Base-by-base conservation (phyloP, 2,329 filamentous ascomycete genomes). In the Pestalotiopsis sp. region DNA sequence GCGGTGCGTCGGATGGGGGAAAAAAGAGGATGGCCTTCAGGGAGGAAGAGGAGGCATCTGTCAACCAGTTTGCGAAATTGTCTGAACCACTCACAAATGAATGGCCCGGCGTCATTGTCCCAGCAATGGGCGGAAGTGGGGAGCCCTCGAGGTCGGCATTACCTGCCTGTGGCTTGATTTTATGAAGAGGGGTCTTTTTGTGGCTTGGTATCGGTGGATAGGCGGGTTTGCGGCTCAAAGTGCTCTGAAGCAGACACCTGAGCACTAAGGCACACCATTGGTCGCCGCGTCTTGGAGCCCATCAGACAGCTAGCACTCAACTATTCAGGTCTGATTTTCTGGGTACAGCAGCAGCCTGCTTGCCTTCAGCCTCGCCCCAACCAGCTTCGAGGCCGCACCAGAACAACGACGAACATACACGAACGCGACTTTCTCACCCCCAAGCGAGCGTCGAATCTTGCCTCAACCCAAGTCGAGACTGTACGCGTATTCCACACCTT, bases 101-200 rank as follows among this genome's bases (percentile, higher is more conserved):
- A 62, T 62, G 20, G 59, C 59, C 59, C 59, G 31, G 59, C 59
- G 59, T 62, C 59, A 62, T 62, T 62, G 59, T 62, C 59, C 27
- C 59, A 62, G 59, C 59, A 62, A 62, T 62, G 59, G 36, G 36
- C 36, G 23, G 27, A 36, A 27, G 23, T 59, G 27, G 23, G 57
- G 23, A 36, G 27, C 13, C 31, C 7, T 36, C 0, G 27, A 36
- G 36, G 59, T 39, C n/a, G 59, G 27, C 59, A 36, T 62, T 14
- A 31, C 27, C n/a, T 36, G 27, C 11, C 13, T 59, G 23, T 27
- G 23, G 23, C 57, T 59, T 52, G 55, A 25, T 13, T 27, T 27
- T n/a, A 14, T 12, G 25, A 62, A 17, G 59, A 62, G 59, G 59
- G 59, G 59, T 62, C 59, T 62, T 62, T 59, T 62, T 62, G 59